Conservation (phyloP, 1,284 basidiomycete species). For the Papiliotrema flavescens region DNA sequence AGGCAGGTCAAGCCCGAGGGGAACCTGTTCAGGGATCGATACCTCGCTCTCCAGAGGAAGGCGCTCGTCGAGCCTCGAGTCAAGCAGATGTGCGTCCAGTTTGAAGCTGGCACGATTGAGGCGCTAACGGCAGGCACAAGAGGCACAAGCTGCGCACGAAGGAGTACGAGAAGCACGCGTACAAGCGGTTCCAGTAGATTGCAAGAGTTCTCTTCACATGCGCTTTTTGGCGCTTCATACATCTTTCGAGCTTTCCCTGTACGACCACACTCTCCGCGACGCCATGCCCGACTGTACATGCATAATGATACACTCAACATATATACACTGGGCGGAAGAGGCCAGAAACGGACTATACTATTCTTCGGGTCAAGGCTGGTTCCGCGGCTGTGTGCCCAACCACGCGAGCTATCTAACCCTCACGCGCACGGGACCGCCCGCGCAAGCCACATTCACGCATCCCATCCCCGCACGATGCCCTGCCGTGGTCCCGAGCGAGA, state of each 20-base stretch:
- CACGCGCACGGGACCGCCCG: too few relatives aligned
- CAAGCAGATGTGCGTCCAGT: slow-evolving; percentile 61
- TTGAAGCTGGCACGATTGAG: not conserved
- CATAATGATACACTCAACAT: too few relatives aligned
- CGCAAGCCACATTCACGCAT: too few relatives aligned
- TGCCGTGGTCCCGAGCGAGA: too few relatives aligned
- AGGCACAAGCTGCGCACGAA: slow-evolving; percentile 60
- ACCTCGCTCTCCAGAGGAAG: slow-evolving; percentile 55
- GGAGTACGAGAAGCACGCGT: slow-evolving; percentile 85
- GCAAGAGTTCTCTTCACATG: not conserved
- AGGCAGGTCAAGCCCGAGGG: slow-evolving; percentile 88
- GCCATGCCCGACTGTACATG: too few relatives aligned
- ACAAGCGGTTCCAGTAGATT: slow-evolving; percentile 65
- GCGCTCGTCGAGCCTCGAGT: slow-evolving; percentile 52
- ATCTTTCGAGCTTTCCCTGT: not conserved
- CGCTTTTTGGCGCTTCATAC: not conserved
- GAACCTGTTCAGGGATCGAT: slow-evolving; percentile 86
- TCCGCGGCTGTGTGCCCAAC: too few relatives aligned
- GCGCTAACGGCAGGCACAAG: slow-evolving; percentile 56
- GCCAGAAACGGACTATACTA: too few relatives aligned
- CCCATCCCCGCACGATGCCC: too few relatives aligned
- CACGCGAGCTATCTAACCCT: too few relatives aligned
- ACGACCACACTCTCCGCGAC: too few relatives aligned
- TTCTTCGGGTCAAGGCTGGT: too few relatives aligned
- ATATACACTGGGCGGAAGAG: too few relatives aligned